Evolutionary conservation across 306 rosid species (phyloP).

Genomic region (Nissolia schottii): DNA sequence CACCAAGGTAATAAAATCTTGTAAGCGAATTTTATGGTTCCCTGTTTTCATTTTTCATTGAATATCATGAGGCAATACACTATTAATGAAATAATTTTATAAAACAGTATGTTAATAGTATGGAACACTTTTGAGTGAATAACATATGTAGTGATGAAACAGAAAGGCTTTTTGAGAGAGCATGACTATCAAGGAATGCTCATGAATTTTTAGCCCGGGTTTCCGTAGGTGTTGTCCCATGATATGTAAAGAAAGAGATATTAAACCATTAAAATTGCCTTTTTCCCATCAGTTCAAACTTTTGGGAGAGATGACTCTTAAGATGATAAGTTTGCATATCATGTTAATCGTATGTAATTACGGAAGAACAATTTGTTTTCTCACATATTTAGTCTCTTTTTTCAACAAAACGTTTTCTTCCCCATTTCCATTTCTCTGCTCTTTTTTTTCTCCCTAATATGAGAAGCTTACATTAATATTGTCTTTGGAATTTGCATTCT

Average conservation of each 20-base stretch:
- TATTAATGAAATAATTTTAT: not conserved
- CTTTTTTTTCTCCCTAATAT: not conserved
- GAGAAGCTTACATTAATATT: not conserved
- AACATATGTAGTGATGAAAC: not conserved
- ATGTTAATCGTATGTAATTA: not conserved
- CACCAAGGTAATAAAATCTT: not conserved
- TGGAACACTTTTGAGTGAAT: not conserved
- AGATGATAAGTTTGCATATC: not conserved
- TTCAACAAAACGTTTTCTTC: not conserved
- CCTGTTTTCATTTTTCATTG: not conserved
- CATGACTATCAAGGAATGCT: not conserved
- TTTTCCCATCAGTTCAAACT: no score
- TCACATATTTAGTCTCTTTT: not conserved
- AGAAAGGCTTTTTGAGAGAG: not conserved
- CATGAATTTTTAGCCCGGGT: not conserved
- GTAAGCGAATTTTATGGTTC: not conserved
- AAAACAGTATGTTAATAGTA: not conserved
- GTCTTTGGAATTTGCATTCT: constrained; percentile 6
- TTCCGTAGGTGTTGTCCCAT: not conserved
- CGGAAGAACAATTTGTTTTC: not conserved
- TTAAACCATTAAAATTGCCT: no score
- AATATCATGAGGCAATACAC: not conserved
- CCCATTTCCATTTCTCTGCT: not conserved
- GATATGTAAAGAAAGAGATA: no score
- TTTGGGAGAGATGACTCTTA: no score